phyloP scores from a whole-genome alignment of 345 rosid species.

The Adansonia digitata region DNA sequence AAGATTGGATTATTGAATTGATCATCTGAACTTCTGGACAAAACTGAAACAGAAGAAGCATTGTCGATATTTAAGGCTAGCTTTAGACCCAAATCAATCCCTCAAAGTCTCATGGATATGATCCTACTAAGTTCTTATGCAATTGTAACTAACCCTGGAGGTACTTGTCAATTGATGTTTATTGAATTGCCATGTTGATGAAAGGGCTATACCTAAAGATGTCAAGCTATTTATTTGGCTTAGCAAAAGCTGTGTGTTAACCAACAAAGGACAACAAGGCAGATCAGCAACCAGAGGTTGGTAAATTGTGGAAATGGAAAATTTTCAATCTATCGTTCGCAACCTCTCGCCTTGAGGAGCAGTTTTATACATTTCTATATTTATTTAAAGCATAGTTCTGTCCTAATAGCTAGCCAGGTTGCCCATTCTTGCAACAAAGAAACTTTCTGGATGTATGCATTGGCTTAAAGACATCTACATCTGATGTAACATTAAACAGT shows the following conservation, averaged over 20 bases:
- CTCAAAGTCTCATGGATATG: constrained; percentile 4
- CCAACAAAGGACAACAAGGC: constrained; percentile 1
- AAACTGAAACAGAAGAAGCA: background rate
- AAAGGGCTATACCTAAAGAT: background rate
- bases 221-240: background rate
- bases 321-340: background rate
- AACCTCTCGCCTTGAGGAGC: background rate
- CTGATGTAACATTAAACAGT: background rate
- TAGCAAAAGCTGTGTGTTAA: background rate
- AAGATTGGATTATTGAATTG: background rate
- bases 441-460: background rate
- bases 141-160: background rate
- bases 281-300: background rate
- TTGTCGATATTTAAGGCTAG: background rate
- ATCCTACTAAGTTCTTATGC: background rate
- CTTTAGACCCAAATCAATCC: background rate
- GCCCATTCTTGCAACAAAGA: background rate
- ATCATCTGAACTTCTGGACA: background rate
- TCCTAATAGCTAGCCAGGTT: background rate
- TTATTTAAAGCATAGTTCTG: background rate
- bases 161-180: constrained; percentile 1
- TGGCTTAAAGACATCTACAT: constrained; percentile 2
- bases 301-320: constrained; percentile 1
- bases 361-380: background rate
- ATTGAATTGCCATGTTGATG: background rate